phyloP scores from a whole-genome alignment of 2,329 filamentous ascomycete species.

The Aotearoamyces nothofagi region DNA sequence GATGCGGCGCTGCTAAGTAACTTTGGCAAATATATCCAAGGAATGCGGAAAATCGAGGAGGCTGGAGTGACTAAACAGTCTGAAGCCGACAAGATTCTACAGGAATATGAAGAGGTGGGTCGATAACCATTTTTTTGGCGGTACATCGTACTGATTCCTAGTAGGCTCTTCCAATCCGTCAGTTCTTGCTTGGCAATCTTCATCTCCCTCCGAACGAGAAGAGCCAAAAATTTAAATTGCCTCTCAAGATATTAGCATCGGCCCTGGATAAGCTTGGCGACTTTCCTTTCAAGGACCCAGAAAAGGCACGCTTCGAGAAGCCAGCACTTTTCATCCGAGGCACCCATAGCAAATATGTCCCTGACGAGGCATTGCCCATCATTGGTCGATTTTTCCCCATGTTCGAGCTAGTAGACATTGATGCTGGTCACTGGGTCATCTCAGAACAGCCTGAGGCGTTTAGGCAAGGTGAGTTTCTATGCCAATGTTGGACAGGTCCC shows the following conservation, averaged over 20 bases:
- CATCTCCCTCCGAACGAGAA: conserved; percentile 35
- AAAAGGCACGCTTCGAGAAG: conserved; percentile 53
- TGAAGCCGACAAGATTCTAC: conserved; percentile 68
- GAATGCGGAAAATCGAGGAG: conserved; percentile 69
- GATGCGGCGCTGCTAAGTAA: conserved; percentile 59
- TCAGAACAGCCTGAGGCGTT: conserved; percentile 78
- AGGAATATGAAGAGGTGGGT: conserved; percentile 53
- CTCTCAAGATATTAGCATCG: conserved; percentile 52
- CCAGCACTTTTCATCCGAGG: conserved; percentile 71
- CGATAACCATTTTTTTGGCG: background rate
- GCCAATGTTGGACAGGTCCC: background rate
- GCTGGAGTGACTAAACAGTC: conserved; percentile 50
- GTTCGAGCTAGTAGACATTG: conserved; percentile 59
- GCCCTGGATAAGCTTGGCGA: conserved; percentile 52
- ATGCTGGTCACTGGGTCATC: conserved; percentile 77
- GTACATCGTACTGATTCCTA: conserved; percentile 2
- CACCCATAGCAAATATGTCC: conserved; percentile 62
- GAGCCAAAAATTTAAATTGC: conserved; percentile 61
- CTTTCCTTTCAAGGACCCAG: conserved; percentile 71
- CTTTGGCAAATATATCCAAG: conserved; percentile 69
- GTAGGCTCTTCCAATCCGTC: conserved; percentile 59
- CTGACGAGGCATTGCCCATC: conserved; percentile 65
- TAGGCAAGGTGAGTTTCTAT: conserved; percentile 44
- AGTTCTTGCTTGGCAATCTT: conserved; percentile 85
- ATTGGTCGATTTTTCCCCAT: conserved; percentile 72